Evolutionary conservation across 306 rosid genomes (phyloP), one percentile per base, ranked within the genome.

Genomic region (Ochetophila trinervis): DNA sequence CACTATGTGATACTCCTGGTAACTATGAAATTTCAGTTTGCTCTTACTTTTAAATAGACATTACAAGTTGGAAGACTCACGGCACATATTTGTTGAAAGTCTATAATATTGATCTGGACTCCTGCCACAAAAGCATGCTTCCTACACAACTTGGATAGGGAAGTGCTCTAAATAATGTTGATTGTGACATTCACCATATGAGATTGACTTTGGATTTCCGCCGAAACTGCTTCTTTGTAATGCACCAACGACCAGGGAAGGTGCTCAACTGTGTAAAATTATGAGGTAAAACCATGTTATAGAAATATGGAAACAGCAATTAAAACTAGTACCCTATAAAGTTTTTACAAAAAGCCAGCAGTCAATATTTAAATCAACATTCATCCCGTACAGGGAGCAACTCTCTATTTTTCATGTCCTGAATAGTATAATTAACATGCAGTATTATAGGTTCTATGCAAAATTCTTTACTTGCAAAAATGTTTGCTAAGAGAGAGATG

Each of bases 161-260:
- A 11, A 5, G 21, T 17, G 1, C 50, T 15, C 37, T 16, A 21
- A n/a, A 57, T 48, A 54, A 20, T 15, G 49, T 49, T 27, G 32
- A 36, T 40, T 24, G 17, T 56, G 36, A 57, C 14, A 37, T 23
- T 92, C 93, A 89, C 89, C 91, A 86, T 19, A 68, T 64, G 69
- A 79, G 86, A 73, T 49, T 81, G 78, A 63, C 72, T 61, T 78
- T 79, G 44, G 94, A 77, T 77, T 89, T 87, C 53, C 66, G 85
- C 30, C 79, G 77, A 60, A 84, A 89, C 66, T 83, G 87, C 70
- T 82, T 87, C 82, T 80, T 93, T 32, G 77, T 87, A 44, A 84
- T 19, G 75, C 98, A 90, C 98, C 96, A 89, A 30, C 80, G 71
- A 57, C 85, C 78, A 11, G 90, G 96, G 78, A 89, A 93, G 54